Base-by-base conservation (phyloP, 148 eudicot genomes). In the Rheum nobile region DNA sequence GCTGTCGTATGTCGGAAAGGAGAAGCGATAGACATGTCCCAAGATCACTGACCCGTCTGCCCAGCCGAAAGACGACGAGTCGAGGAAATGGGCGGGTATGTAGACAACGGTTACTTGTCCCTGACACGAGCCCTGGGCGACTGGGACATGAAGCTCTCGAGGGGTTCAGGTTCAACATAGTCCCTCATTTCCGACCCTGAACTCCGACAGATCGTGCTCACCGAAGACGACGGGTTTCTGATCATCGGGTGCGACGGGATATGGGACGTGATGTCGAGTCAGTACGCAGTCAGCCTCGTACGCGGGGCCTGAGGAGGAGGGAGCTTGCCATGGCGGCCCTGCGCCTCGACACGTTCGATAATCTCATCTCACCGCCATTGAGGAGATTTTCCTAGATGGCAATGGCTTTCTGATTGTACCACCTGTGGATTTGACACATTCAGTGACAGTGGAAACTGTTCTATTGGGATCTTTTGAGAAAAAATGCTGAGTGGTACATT, bases 61-160 rank as follows among this genome's bases (percentile, higher is more conserved):
- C 76, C 81, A 29, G 42, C 52, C 26, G 98, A 94, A 74, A 88
- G 77, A 77, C 78, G 59, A 75, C 93, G 98, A 8, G 90, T 94
- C 29, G 97, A 91, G 88, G 93, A 88, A 50, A 84, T 83, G 14
- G 98, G 97, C 72, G 97, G 98, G 24, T 85, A 83, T 8, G 84
- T 94, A 4, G 87, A 86, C 28, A 97, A 94, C 37, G 98, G 98
- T 24, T 94, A 94, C 83, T 91, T 91, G 63, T 91, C 88, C 46
- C 91, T 94, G 6, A 91, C 98, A 16, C 89, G 98, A 52, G 98
- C 98, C 19, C 47, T 94, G 4, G 98, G 98, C 48, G 97, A 94
- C 78, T 82, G 91, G 91, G 75, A 83, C 76, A 83, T 87, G 88
- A 83, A 85, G 39, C 71, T 35, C 12, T 81, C 78, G 0, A 6